Evolutionary conservation across 2,329 filamentous ascomycete species (phyloP).

Genomic region (Akanthomyces lecanii): DNA sequence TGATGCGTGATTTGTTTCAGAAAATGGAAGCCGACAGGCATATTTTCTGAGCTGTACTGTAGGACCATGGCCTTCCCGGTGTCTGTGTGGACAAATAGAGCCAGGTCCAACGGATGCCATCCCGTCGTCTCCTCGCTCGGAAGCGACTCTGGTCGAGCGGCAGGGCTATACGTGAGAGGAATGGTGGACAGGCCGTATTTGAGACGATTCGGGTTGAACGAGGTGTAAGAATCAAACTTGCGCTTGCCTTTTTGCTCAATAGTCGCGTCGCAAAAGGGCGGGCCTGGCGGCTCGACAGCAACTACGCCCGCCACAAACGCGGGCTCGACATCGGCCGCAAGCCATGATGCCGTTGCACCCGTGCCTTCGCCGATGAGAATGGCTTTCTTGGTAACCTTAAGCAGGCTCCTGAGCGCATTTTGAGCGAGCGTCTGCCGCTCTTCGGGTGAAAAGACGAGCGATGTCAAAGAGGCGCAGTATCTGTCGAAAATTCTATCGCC

Average conservation of each 20-base stretch:
- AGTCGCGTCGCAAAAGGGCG: slow-evolving; percentile 39
- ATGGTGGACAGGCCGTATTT: slow-evolving; percentile 39
- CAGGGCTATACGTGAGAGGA: slow-evolving; percentile 40
- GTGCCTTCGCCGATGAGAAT: slow-evolving; percentile 49
- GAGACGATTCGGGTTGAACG: slow-evolving; percentile 27
- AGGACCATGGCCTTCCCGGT: background rate
- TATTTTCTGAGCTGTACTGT: background rate
- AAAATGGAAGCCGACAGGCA: background rate
- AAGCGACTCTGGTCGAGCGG: slow-evolving; percentile 13
- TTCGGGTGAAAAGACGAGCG: slow-evolving; percentile 26
- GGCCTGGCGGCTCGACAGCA: slow-evolving; percentile 49
- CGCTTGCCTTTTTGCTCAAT: slow-evolving; percentile 5
- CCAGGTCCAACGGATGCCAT: slow-evolving; percentile 8
- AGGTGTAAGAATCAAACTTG: slow-evolving; percentile 23
- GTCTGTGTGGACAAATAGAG: background rate
- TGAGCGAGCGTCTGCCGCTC: slow-evolving; percentile 31
- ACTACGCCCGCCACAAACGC: slow-evolving; percentile 45
- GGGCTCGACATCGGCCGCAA: slow-evolving; percentile 46
- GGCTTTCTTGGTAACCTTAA: slow-evolving; percentile 38
- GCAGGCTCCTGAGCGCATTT: slow-evolving; percentile 37
- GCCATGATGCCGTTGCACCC: slow-evolving; percentile 42
- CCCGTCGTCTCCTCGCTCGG: background rate
- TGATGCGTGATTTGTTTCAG: background rate
- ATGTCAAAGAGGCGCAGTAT: slow-evolving; percentile 42
- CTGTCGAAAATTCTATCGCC: slow-evolving; percentile 46